Conservation (phyloP, 495 filamentous ascomycete genomes). For the Xanthoparmelia taractica region DNA sequence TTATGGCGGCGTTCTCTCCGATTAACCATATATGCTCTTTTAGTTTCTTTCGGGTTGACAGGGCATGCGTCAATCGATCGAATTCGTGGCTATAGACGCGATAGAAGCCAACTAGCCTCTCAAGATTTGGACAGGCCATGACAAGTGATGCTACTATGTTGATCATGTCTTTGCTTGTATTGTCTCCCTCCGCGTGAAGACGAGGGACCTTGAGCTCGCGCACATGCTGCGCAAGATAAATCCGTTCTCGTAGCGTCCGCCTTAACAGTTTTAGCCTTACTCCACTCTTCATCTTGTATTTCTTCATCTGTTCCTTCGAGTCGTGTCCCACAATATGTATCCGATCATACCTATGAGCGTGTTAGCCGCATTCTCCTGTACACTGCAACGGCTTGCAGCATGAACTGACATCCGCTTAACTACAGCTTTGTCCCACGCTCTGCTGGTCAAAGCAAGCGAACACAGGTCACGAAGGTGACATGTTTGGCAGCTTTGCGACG, state of each 20-base stretch:
- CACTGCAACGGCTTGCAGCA: not conserved
- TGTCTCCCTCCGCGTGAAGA: constrained; percentile 30
- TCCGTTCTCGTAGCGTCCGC: constrained; percentile 64
- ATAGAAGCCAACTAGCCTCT: constrained; percentile 63
- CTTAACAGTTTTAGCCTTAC: constrained; percentile 66
- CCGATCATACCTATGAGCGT: constrained; percentile 51
- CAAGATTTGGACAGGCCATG: constrained; percentile 80
- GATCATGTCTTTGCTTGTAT: constrained; percentile 53
- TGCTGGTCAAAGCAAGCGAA: constrained; percentile 56
- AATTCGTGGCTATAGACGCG: constrained; percentile 64
- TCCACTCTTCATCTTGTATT: constrained; percentile 57
- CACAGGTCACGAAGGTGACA: constrained; percentile 73
- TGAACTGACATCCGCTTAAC: constrained; percentile 53
- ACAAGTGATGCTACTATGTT: constrained; percentile 71
- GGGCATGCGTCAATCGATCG: constrained; percentile 65
- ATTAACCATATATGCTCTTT: constrained; percentile 79
- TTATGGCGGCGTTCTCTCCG: constrained; percentile 40
- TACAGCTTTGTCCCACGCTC: constrained; percentile 60
- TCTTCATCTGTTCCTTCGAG: constrained; percentile 53
- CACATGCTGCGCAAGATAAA: constrained; percentile 63
- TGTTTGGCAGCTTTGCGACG: constrained; percentile 52
- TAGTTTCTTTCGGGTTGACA: constrained; percentile 65
- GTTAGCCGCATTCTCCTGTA: constrained; percentile 17
- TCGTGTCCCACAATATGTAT: constrained; percentile 65
- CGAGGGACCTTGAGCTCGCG: constrained; percentile 62